Evolutionary conservation across 257 asterid species (phyloP).

Genomic region (Verbena officinalis): DNA sequence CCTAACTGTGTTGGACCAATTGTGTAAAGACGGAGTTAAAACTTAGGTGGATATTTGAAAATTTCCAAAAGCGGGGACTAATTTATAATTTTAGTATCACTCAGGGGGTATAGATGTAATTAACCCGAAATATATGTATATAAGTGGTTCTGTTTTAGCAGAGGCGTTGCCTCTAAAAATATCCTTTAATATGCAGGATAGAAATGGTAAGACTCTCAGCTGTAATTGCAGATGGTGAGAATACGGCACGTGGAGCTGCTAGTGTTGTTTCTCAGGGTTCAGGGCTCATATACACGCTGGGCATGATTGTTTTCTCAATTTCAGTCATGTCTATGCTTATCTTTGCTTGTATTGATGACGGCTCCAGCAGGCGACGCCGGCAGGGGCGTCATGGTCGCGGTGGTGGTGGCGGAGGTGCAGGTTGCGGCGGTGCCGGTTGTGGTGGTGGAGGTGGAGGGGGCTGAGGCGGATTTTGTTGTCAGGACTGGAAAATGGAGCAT

Average conservation of each 20-base stretch:
- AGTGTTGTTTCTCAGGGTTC: no score
- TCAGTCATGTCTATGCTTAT: conserved; percentile 28
- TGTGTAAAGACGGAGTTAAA: no score
- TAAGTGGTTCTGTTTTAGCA: not conserved
- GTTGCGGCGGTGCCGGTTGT: no score
- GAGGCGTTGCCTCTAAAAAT: conserved; percentile 1
- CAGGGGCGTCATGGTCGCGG: conserved; percentile 20
- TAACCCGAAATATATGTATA: not conserved
- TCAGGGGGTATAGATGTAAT: not conserved
- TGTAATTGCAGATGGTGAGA: not conserved
- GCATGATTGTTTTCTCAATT: conserved; percentile 18
- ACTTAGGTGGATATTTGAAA: not conserved
- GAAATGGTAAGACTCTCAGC: conserved; percentile 17
- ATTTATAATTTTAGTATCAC: not conserved
- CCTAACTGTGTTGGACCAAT: no score
- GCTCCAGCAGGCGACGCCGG: conserved; percentile 17
- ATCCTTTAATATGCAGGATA: not conserved
- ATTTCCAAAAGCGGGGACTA: not conserved
- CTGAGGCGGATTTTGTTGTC: not conserved
- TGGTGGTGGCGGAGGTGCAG: conserved; percentile 16
- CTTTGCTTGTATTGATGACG: conserved; percentile 31
- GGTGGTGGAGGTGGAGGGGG: conserved; percentile 21
- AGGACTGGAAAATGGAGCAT: conserved; percentile 14
- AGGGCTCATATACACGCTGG: not conserved
- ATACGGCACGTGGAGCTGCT: not conserved